These are phyloP conservation scores for Mycena sanguinolenta DNA, from an alignment of 768 basidiomycete species.

Conservation along the genomic window DNA sequence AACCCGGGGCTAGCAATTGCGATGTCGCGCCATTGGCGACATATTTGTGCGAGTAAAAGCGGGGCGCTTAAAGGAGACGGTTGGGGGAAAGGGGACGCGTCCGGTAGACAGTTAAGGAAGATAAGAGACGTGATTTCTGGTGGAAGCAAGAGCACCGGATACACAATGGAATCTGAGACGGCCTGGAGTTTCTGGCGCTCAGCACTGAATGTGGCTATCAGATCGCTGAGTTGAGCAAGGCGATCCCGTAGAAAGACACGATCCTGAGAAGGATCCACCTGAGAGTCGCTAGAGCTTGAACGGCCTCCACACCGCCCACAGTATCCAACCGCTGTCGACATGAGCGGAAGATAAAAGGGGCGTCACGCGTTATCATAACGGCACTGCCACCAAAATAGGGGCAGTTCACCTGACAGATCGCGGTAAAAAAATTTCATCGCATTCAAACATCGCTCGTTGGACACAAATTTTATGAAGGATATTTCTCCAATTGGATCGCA, in stretches of 20 bases:
- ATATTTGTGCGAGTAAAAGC: constrained; percentile 12
- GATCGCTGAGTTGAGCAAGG: constrained; percentile 10
- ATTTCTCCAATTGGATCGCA: no score
- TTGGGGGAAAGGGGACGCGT: background rate
- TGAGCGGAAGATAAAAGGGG: background rate
- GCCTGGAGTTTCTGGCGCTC: constrained; percentile 20
- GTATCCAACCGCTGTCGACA: background rate
- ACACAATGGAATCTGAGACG: constrained; percentile 24
- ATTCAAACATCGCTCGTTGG: no score
- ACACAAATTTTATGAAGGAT: no score
- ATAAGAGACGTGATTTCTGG: constrained; percentile 18
- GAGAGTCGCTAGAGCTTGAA: background rate
- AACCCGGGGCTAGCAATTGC: constrained; percentile 6
- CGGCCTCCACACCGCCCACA: background rate
- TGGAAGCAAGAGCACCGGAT: constrained; percentile 22
- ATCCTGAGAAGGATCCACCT: background rate
- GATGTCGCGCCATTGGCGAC: constrained; percentile 12
- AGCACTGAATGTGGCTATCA: constrained; percentile 8
- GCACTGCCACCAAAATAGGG: background rate
- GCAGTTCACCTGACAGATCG: no score
- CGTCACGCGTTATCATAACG: background rate
- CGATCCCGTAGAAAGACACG: constrained; percentile 15
- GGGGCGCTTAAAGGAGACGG: constrained; percentile 12
- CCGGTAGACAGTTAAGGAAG: constrained; percentile 19
- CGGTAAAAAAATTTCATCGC: no score